Conservation (phyloP, 1,284 basidiomycete genomes). For the Stygiomarasmius scandens region DNA sequence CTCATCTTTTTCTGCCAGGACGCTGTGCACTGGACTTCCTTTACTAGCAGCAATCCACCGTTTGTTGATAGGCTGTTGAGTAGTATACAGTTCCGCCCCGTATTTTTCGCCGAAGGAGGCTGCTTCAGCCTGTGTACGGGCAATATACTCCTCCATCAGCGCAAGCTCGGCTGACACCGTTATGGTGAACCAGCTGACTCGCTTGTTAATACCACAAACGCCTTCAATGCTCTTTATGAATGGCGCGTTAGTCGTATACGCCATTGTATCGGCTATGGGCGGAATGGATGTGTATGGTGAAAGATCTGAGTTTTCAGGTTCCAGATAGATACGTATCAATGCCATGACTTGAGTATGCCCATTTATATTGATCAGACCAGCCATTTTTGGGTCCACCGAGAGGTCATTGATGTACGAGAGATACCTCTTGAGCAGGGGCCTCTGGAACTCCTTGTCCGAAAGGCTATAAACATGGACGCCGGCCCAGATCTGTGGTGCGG, state of each 20-base stretch:
- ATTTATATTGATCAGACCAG: not conserved
- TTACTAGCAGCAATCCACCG: slow-evolving; percentile 3
- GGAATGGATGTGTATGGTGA: not conserved
- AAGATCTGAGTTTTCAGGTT: not conserved
- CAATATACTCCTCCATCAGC: slow-evolving; percentile 7
- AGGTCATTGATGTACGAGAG: not conserved
- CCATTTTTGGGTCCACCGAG: not conserved
- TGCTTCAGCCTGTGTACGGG: slow-evolving; percentile 1
- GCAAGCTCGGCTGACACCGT: slow-evolving; percentile 8
- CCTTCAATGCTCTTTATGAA: not conserved
- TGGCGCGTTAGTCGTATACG: not conserved
- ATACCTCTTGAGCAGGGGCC: not conserved
- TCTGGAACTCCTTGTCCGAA: not conserved
- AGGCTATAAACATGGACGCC: slow-evolving; percentile 7
- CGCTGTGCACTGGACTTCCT: slow-evolving; percentile 1
- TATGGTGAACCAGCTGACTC: slow-evolving; percentile 10
- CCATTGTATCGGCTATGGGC: not conserved
- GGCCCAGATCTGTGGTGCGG: slow-evolving; percentile 18
- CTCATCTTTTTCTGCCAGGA: not conserved
- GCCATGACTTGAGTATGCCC: not conserved
- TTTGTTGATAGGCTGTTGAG: slow-evolving; percentile 11
- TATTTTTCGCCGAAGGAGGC: not conserved
- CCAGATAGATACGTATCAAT: not conserved
- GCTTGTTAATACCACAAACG: not conserved
- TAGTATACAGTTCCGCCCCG: not conserved